These are phyloP conservation scores for Alternaria ethzedia DNA, from an alignment of 2,329 filamentous ascomycete species.

Conservation along the genomic window DNA sequence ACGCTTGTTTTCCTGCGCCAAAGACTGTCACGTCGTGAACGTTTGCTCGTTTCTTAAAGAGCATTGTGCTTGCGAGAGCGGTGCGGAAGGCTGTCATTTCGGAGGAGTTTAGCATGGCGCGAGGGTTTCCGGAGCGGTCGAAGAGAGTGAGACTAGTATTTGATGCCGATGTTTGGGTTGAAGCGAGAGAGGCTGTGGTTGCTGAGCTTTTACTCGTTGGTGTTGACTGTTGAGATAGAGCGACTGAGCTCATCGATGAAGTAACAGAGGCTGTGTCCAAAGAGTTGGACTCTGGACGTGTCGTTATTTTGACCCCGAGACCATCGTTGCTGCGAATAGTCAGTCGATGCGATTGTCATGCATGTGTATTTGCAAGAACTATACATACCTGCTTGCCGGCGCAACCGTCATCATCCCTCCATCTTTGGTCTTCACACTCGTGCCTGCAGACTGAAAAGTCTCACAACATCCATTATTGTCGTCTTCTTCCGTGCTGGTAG, in stretches of 20 bases:
- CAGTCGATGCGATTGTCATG: not conserved
- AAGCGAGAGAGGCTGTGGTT: constrained; percentile 26
- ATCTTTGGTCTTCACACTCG: constrained; percentile 65
- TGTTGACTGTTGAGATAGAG: constrained; percentile 28
- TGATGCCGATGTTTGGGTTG: constrained; percentile 20
- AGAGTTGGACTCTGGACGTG: constrained; percentile 50
- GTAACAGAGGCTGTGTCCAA: constrained; percentile 38
- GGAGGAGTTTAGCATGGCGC: constrained; percentile 69
- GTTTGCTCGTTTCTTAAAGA: constrained; percentile 67
- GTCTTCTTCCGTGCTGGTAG: constrained; percentile 64
- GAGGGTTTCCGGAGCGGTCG: constrained; percentile 62
- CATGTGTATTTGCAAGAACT: not conserved
- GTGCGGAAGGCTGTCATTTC: constrained; percentile 75
- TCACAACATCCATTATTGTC: constrained; percentile 62
- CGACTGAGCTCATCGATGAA: constrained; percentile 42
- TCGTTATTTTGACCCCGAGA: constrained; percentile 70
- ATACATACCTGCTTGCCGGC: constrained; percentile 59
- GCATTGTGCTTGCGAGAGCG: constrained; percentile 66
- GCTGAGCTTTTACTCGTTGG: constrained; percentile 30
- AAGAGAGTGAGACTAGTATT: constrained; percentile 66
- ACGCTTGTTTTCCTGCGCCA: constrained; percentile 87
- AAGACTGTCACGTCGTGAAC: constrained; percentile 84
- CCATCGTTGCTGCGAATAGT: constrained; percentile 55
- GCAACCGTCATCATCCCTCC: constrained; percentile 70
- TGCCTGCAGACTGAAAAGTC: constrained; percentile 67